Evolutionary conservation across 352 stramenopile genomes (phyloP).

Genomic region (Pythium guiyangense): DNA sequence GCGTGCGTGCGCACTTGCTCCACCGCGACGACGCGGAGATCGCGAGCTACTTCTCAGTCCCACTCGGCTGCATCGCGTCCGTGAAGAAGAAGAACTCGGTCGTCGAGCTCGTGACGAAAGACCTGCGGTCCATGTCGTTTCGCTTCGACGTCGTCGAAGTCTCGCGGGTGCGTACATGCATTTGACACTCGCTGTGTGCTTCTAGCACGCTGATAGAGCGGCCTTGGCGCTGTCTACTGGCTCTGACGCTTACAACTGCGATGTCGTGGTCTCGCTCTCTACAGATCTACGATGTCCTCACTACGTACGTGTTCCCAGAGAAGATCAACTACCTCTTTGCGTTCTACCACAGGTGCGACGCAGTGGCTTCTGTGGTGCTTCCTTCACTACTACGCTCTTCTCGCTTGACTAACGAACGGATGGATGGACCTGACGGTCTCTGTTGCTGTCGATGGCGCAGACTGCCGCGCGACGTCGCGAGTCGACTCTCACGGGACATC

Average conservation of each 20-base stretch:
- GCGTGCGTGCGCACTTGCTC: constrained; percentile 45
- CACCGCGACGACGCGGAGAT: constrained; percentile 60
- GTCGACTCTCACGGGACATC: constrained; percentile 31
- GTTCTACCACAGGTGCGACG: constrained; percentile 65
- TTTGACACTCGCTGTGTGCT: no score
- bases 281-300: constrained; percentile 74
- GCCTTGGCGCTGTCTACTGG: neutral
- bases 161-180: constrained; percentile 40
- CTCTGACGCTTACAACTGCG: neutral
- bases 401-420: neutral
- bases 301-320: constrained; percentile 78
- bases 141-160: constrained; percentile 73
- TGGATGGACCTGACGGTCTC: neutral
- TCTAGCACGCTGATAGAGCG: no score
- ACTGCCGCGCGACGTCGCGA: no score
- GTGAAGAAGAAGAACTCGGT: constrained; percentile 79
- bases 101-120: constrained; percentile 75
- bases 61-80: constrained; percentile 65
- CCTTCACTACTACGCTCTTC: neutral
- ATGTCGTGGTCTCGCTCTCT: neutral
- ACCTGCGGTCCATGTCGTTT: constrained; percentile 72
- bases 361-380: neutral
- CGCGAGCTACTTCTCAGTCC: constrained; percentile 71
- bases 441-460: constrained; percentile 2
- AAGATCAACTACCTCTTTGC: constrained; percentile 84